Percentiles rank a stretch among this genome's conserved stretches.
Evolutionary conservation across 176 grass and related monocot species (phyloP).

Genomic region (Bolboschoenus planiculmis): DNA sequence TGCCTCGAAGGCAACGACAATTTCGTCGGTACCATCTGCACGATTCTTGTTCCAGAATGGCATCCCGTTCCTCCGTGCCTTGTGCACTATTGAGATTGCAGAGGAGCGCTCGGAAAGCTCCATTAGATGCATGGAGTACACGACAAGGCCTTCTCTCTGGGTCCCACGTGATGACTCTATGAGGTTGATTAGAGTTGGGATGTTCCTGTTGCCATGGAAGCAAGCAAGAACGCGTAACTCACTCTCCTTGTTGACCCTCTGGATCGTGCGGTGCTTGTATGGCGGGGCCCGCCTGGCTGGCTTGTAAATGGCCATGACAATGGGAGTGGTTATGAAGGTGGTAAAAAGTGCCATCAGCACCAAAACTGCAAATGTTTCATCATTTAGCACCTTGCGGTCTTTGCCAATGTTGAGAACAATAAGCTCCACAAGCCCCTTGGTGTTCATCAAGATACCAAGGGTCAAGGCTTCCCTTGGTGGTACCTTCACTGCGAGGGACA

Average conservation of each 20-base stretch:
- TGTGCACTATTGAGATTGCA: slow-evolving; percentile 36
- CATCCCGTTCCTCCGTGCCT: slow-evolving; percentile 32
- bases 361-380: slow-evolving; percentile 35
- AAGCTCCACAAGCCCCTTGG: slow-evolving; percentile 39
- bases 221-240: slow-evolving; percentile 28
- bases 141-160: slow-evolving; percentile 21
- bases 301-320: slow-evolving; percentile 34
- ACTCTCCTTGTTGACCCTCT: slow-evolving; percentile 14
- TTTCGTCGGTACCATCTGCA: slow-evolving; percentile 14
- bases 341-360: slow-evolving; percentile 44
- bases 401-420: slow-evolving; percentile 43
- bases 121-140: slow-evolving; percentile 36
- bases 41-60: slow-evolving; percentile 34
- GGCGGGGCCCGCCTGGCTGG: slow-evolving; percentile 14
- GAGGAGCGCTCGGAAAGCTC: slow-evolving; percentile 35
- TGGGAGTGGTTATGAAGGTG: slow-evolving; percentile 38
- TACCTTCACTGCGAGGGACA: slow-evolving; percentile 22
- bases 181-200: slow-evolving; percentile 33
- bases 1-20: slow-evolving; percentile 32
- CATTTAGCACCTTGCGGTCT: slow-evolving; percentile 39
- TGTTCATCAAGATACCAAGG: slow-evolving; percentile 41
- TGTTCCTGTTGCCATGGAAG: slow-evolving; percentile 36
- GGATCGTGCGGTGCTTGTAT: slow-evolving; percentile 26
- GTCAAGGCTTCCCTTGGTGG: slow-evolving; percentile 25
- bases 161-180: slow-evolving; percentile 29